Percentiles rank a stretch among this genome's conserved stretches.
phyloP scores from a whole-genome alignment of 2,329 filamentous ascomycete species.

The Hirsutella rhossiliensis region DNA sequence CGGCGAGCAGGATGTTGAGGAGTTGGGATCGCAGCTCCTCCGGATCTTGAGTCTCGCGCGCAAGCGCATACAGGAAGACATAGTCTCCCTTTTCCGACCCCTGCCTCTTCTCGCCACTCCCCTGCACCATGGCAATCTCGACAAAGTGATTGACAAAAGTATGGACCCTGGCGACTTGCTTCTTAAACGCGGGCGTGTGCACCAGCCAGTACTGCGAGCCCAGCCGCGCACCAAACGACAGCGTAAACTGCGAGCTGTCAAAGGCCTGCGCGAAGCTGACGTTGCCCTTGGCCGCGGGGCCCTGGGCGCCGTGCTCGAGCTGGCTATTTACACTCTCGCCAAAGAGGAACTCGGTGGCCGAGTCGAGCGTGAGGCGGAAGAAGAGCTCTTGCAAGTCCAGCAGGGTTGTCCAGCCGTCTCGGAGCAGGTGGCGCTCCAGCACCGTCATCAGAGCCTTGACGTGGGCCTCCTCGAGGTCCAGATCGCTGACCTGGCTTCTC shows the following conservation, averaged over 20 bases:
- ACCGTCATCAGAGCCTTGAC: slow-evolving; percentile 19
- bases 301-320: slow-evolving; percentile 13
- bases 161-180: slow-evolving; percentile 54
- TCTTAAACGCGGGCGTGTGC: slow-evolving; percentile 44
- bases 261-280: slow-evolving; percentile 20
- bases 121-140: slow-evolving; percentile 33
- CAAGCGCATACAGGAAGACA: slow-evolving; percentile 18
- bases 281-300: slow-evolving; percentile 10
- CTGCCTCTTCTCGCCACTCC: slow-evolving; percentile 3
- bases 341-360: slow-evolving; percentile 45
- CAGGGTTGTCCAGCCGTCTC: slow-evolving; percentile 15
- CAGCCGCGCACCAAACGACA: slow-evolving; percentile 38
- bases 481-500: slow-evolving; percentile 29
- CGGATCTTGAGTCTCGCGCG: slow-evolving; percentile 18
- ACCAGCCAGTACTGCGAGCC: slow-evolving; percentile 31
- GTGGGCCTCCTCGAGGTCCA: slow-evolving; percentile 25
- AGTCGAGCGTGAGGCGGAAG: slow-evolving; percentile 36
- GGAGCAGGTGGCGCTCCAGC: slow-evolving; percentile 16
- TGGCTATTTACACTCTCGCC: slow-evolving; percentile 39
- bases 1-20: slow-evolving; percentile 32
- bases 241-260: slow-evolving; percentile 26
- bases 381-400: slow-evolving; percentile 34
- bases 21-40: slow-evolving; percentile 16
- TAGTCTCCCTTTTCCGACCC: slow-evolving; percentile 10
- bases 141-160: slow-evolving; percentile 60